Conservation (phyloP, 257 asterid species). For the Prunella vulgaris region DNA sequence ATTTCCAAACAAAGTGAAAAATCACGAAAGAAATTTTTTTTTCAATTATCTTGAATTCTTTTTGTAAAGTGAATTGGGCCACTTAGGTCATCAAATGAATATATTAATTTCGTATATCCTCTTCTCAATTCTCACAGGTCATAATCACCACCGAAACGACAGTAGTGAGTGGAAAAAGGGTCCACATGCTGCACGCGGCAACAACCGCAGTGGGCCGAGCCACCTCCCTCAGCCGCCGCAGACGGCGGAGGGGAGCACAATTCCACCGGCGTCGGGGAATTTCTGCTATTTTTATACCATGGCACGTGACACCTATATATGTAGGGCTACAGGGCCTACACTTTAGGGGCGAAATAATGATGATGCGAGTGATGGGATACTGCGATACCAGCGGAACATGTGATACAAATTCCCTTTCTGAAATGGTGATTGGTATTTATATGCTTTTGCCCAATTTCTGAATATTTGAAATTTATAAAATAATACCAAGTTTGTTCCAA, state of each 20-base stretch:
- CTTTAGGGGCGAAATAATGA: not conserved
- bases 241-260: conserved; percentile 7
- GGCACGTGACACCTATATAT: conserved; percentile 21
- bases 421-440: not conserved
- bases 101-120: not conserved
- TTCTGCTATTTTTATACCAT: not conserved
- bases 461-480: not conserved
- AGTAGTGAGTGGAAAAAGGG: conserved; percentile 3
- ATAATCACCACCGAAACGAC: conserved; percentile 22
- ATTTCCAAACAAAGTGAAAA: no score
- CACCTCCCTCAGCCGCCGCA: not conserved
- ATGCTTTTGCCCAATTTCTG: not conserved
- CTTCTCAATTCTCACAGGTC: not conserved
- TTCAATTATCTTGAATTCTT: no score
- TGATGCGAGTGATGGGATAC: not conserved
- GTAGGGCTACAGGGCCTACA: conserved; percentile 19
- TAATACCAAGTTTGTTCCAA: no score
- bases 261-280: conserved; percentile 3
- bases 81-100: conserved; percentile 4
- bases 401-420: not conserved
- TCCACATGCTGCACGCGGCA: conserved; percentile 23
- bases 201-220: not conserved
- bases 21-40: no score
- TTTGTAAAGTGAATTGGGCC: conserved; percentile 1
- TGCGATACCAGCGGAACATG: conserved; percentile 14